These are phyloP conservation scores for Candida sakaeoensis DNA, from an alignment of 805 yeast genomes.

Conservation along the genomic window DNA sequence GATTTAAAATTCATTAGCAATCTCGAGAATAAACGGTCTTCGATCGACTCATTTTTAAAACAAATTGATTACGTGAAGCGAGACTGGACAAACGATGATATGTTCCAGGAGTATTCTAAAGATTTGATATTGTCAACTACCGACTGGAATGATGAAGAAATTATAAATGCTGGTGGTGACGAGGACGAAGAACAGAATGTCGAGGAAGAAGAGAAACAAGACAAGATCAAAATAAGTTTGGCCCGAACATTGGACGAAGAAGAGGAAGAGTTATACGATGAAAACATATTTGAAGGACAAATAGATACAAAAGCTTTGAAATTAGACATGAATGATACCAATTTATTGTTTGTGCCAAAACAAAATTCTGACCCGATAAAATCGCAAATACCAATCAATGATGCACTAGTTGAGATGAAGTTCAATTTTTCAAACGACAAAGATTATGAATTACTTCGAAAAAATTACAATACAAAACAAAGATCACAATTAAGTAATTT, in stretches of 20 bases:
- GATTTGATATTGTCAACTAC: conserved; percentile 66
- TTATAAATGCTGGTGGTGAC: conserved; percentile 46
- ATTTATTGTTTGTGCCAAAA: conserved; percentile 61
- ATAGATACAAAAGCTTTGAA: conserved; percentile 39
- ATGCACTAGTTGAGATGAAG: conserved; percentile 51
- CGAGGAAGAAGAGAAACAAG: conserved; percentile 21
- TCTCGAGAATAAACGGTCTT: conserved; percentile 16
- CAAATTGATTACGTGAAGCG: conserved; percentile 29
- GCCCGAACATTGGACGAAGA: conserved; percentile 8
- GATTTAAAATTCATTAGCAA: conserved; percentile 31
- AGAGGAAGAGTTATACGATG: conserved; percentile 49
- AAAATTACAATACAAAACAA: conserved; percentile 85
- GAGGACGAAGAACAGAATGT: conserved; percentile 38
- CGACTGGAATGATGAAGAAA: conserved; percentile 72
- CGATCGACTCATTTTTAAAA: conserved; percentile 15
- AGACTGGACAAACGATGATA: conserved; percentile 34
- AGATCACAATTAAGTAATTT: conserved; percentile 90
- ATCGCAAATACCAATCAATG: conserved; percentile 50
- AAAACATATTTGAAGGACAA: conserved; percentile 70
- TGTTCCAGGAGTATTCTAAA: conserved; percentile 42
- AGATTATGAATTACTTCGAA: conserved; percentile 76
- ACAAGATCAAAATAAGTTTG: neutral
- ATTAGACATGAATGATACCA: conserved; percentile 86
- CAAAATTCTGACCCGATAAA: conserved; percentile 13
- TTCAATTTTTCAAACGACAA: conserved; percentile 87